Evolutionary conservation across 2,329 filamentous ascomycete species (phyloP).

Genomic region (Macrophomina tecta): DNA sequence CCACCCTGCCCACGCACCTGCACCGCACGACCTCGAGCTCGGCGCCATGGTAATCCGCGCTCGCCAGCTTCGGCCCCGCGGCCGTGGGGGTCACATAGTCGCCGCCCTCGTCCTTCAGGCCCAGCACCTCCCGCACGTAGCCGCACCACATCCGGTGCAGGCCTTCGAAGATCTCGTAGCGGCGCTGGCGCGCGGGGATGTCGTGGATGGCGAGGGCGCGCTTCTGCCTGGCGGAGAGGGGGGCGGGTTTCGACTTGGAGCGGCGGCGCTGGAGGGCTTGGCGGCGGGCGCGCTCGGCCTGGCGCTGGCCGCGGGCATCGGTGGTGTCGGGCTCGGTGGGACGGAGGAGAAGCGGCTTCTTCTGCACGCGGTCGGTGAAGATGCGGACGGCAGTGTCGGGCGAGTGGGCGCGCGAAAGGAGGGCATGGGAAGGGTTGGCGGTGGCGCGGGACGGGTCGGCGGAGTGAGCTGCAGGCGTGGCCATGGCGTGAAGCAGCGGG

Average conservation of each 20-base stretch:
- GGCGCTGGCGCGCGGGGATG: conserved; percentile 70
- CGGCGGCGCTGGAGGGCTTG: too few species aligned
- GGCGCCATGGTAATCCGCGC: conserved; percentile 91
- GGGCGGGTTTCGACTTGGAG: conserved; percentile 62
- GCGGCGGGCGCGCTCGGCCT: conserved; percentile 31
- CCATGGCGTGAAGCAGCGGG: too few species aligned
- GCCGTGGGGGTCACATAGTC: conserved; percentile 61
- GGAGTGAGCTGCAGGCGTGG: too few species aligned
- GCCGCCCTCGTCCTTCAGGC: conserved; percentile 52
- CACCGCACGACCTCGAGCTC: conserved; percentile 82
- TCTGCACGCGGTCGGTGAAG: conserved; percentile 81
- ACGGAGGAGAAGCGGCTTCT: conserved; percentile 68
- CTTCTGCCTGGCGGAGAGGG: conserved; percentile 81
- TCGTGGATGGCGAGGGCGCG: conserved; percentile 75
- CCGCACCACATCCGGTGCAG: conserved; percentile 80
- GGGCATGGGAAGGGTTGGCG: conserved; percentile 47
- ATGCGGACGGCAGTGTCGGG: conserved; percentile 73
- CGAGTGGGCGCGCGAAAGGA: conserved; percentile 80
- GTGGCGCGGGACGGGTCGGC: too few species aligned
- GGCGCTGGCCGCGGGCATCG: conserved; percentile 57
- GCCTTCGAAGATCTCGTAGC: conserved; percentile 78
- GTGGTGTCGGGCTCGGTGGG: conserved; percentile 62
- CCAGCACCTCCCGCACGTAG: conserved; percentile 84
- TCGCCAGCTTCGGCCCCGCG: conserved; percentile 74
- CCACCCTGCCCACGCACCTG: conserved; percentile 79